Evolutionary conservation across 257 asterid genomes (phyloP).

Genomic region (Scutellaria galericulata): DNA sequence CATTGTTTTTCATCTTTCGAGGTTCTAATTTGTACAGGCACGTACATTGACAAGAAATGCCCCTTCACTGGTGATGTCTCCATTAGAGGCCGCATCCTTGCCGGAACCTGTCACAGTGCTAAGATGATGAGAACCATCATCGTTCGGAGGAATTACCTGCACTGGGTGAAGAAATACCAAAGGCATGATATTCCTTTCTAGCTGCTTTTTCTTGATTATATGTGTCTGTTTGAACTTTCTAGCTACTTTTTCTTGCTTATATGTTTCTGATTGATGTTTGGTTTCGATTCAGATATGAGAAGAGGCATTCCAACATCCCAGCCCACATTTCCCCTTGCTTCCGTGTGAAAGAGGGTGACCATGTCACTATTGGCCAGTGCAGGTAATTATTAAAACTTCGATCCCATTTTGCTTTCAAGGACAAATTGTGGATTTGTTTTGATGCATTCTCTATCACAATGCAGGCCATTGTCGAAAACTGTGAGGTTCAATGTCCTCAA

Average conservation of each 20-base stretch:
- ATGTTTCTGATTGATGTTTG: neutral
- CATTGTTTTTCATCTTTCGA: neutral
- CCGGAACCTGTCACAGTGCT: constrained; percentile 78
- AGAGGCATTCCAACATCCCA: constrained; percentile 67
- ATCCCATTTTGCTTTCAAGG: neutral
- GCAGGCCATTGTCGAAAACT: constrained; percentile 69
- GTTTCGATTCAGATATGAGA: constrained; percentile 50
- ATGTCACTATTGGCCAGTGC: constrained; percentile 70
- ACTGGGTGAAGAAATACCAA: constrained; percentile 69
- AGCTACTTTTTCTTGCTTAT: neutral
- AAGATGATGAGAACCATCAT: constrained; percentile 67
- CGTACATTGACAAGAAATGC: constrained; percentile 59
- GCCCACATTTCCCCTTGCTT: constrained; percentile 71
- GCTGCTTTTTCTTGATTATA: neutral
- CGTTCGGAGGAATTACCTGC: constrained; percentile 61
- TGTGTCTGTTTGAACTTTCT: neutral
- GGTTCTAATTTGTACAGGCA: constrained; percentile 18
- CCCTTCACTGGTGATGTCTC: constrained; percentile 68
- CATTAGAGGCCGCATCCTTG: constrained; percentile 68
- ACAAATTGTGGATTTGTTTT: neutral
- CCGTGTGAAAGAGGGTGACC: constrained; percentile 73
- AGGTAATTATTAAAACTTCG: constrained; percentile 37
- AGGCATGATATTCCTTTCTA: constrained; percentile 35
- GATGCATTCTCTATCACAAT: neutral
- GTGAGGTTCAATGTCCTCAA: constrained; percentile 68